phyloP scores from a whole-genome alignment of 1,139 yeast species.

The Lodderomyces elongisporus region DNA sequence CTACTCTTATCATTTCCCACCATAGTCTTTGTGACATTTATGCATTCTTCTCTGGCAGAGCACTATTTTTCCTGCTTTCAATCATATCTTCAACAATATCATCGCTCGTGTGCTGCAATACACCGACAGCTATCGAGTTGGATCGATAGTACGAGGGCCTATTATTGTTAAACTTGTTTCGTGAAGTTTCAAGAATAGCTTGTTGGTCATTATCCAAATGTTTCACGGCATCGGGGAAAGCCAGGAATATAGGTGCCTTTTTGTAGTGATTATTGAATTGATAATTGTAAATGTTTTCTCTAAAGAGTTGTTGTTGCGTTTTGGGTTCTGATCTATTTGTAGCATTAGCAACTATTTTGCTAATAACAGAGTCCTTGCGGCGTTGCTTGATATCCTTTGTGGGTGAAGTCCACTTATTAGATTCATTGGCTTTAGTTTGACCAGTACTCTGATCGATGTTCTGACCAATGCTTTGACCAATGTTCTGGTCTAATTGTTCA shows the following conservation, averaged over 20 bases:
- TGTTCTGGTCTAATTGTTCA: neutral
- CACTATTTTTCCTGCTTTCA: too few species aligned
- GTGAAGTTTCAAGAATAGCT: constrained; percentile 18
- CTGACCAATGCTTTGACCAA: too few species aligned
- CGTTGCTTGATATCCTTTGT: neutral
- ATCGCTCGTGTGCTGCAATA: constrained; percentile 22
- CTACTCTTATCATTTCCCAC: too few species aligned
- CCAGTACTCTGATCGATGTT: too few species aligned
- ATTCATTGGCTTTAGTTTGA: neutral
- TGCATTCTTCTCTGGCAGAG: too few species aligned
- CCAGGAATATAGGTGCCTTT: constrained; percentile 34
- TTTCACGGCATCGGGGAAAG: constrained; percentile 35
- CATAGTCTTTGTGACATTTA: too few species aligned
- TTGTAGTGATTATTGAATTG: constrained; percentile 44
- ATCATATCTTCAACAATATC: constrained; percentile 4
- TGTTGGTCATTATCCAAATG: constrained; percentile 36
- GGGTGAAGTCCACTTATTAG: neutral
- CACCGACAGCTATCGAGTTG: constrained; percentile 39
- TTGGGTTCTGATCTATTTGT: neutral
- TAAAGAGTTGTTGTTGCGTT: constrained; percentile 4
- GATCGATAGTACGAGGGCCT: constrained; percentile 33
- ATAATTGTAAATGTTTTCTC: constrained; percentile 14
- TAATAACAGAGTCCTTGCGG: neutral
- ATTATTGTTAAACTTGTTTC: constrained; percentile 17
- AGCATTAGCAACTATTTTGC: neutral